Base-by-base conservation (phyloP, 2,329 filamentous ascomycete species). In the Fusarium nygamai region DNA sequence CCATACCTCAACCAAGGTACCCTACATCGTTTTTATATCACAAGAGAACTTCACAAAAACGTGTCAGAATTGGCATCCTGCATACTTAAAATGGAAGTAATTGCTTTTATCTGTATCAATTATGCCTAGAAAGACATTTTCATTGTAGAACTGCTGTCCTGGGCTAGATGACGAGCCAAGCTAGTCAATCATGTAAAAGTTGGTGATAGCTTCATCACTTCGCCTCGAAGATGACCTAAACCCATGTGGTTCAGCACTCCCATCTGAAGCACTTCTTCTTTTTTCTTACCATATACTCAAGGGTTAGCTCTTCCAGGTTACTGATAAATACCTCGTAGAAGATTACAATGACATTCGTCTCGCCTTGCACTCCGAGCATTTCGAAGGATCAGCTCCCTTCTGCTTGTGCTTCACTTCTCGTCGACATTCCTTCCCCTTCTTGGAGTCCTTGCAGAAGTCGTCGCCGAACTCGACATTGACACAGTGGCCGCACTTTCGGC, bases 161-260 rank as follows among this genome's bases (percentile, higher is more conserved):
- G 11, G 36, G 8, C 34, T 19, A 3, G 10, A 39, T 7, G 31
- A n/a, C n/a, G 6, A 19, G 10, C 14, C 9, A 8, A 29, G 24
- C 34, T 39, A 4, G 24, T 5, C 8, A 22, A 9, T 12, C 19
- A 2, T 9, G 2, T 3, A 4, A 54, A 20, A 39, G 24, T 27
- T 54, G 14, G 19, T 14, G 24, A 39, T 39, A 22, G 20, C 51
- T 29, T 54, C 51, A 54, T 7, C 17, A 7, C 3, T 13, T 29
- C 0, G 2, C 2, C 6, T 3, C 5, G 0, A 22, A 8, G 5
- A 7, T 12, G 2, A 8, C 24, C 8, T 2, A 12, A 2, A 12
- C 10, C 2, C 0, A 0, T 0, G 2, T 0, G 0, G 2, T 4
- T 13, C 2, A 22, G 24, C 14, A 5, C 0, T 16, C 10, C 5